Conservation (phyloP, 495 filamentous ascomycete species). For the Podospora bellae-mahoneyi region DNA sequence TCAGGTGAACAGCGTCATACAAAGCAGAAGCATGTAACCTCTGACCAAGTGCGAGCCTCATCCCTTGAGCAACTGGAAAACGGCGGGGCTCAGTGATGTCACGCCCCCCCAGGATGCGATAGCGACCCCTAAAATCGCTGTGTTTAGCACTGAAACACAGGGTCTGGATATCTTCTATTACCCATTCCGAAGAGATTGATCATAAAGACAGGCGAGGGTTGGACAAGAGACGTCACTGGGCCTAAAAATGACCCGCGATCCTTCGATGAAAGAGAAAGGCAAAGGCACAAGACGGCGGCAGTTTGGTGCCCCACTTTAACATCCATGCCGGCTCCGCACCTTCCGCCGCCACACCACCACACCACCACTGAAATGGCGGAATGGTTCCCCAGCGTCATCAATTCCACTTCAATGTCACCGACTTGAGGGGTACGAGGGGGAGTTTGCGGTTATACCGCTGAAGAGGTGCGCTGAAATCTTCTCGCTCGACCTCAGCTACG, state of each 20-base stretch:
- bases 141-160: neutral
- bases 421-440: neutral
- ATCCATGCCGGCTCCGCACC: neutral
- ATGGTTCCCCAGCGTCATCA: constrained; percentile 3
- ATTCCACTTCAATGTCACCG: neutral
- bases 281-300: neutral
- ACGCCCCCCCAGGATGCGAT: neutral
- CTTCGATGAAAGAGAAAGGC: neutral
- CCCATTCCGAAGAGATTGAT: neutral
- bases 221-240: constrained; percentile 8
- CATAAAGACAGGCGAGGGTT: neutral
- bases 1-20: neutral
- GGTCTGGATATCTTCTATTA: neutral
- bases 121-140: neutral
- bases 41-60: neutral
- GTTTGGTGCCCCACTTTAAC: constrained; percentile 1
- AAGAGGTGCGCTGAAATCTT: too few relatives aligned
- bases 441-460: neutral
- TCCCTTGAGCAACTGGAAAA: neutral
- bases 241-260: neutral
- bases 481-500: too few relatives aligned
- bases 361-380: neutral
- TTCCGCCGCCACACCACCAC: neutral
- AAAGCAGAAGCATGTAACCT: neutral
- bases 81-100: neutral